Evolutionary conservation across 257 asterid species (phyloP).

Genomic region (Nicotiana tomentosiformis): DNA sequence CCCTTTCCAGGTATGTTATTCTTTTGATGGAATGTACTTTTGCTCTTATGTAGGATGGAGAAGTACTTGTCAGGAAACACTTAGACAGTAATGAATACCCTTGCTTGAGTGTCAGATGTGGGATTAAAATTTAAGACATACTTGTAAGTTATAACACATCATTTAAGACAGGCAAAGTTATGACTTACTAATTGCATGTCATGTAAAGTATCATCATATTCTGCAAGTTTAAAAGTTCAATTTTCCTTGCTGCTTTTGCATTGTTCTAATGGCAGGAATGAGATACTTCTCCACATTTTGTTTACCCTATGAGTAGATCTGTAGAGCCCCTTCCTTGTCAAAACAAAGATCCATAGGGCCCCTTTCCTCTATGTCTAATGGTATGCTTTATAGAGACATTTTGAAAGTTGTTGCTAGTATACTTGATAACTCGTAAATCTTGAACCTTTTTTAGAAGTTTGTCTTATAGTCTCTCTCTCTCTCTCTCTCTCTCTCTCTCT

Average conservation of each 20-base stretch:
- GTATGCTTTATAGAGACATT: too few species aligned
- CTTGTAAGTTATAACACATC: not conserved
- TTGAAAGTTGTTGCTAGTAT: not conserved
- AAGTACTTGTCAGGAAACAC: not conserved
- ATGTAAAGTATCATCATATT: not conserved
- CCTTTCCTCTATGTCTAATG: not conserved
- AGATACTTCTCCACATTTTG: not conserved
- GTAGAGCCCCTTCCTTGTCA: not conserved
- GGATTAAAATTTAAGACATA: not conserved
- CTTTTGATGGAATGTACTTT: not conserved
- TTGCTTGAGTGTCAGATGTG: not conserved
- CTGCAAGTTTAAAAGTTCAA: not conserved
- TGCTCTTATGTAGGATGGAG: not conserved
- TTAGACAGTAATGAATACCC: not conserved
- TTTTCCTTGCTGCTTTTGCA: not conserved
- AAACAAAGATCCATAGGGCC: too few species aligned
- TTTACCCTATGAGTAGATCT: not conserved
- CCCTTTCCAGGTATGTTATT: conserved; percentile 23
- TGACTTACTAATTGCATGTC: not conserved
- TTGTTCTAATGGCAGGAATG: not conserved
- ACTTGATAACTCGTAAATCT: not conserved
- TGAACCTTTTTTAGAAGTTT: not conserved
- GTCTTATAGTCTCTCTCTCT: too few species aligned
- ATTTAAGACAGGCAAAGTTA: not conserved
- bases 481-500: too few species aligned